Conservation (phyloP, 306 rosid species). For the Cucurbita moschata region DNA sequence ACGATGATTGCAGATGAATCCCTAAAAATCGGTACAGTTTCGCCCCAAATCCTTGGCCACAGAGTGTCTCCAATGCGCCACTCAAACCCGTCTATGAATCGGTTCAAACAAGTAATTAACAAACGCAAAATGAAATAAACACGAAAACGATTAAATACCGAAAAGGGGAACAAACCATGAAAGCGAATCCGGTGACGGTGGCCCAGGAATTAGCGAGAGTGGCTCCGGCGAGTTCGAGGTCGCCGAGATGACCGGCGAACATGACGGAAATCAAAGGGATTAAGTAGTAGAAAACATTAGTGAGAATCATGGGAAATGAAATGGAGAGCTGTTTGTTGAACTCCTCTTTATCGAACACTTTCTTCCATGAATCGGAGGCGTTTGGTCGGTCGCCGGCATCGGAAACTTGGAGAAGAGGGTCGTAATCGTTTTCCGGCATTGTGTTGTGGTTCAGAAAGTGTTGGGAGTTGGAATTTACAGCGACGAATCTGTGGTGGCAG, state of each 20-base stretch:
- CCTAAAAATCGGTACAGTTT: conserved; percentile 44
- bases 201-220: conserved; percentile 77
- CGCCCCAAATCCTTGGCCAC: conserved; percentile 87
- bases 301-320: conserved; percentile 64
- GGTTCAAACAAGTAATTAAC: not conserved
- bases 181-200: conserved; percentile 45
- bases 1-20: conserved; percentile 62
- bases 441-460: not conserved
- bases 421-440: not conserved
- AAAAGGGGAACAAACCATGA: conserved; percentile 29
- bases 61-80: conserved; percentile 76
- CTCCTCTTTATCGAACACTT: conserved; percentile 42
- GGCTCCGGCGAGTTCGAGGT: conserved; percentile 64
- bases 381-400: not conserved
- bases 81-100: conserved; percentile 49
- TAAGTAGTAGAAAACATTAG: conserved; percentile 38
- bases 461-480: not conserved
- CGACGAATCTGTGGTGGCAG: no score
- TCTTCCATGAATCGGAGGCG: conserved; percentile 30
- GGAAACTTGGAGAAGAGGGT: conserved; percentile 7
- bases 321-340: conserved; percentile 35
- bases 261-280: conserved; percentile 61
- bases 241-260: conserved; percentile 84
- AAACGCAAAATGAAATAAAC: not conserved
- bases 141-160: not conserved